Base-by-base conservation (phyloP, 2,329 filamentous ascomycete species). In the Penicillium italicum region DNA sequence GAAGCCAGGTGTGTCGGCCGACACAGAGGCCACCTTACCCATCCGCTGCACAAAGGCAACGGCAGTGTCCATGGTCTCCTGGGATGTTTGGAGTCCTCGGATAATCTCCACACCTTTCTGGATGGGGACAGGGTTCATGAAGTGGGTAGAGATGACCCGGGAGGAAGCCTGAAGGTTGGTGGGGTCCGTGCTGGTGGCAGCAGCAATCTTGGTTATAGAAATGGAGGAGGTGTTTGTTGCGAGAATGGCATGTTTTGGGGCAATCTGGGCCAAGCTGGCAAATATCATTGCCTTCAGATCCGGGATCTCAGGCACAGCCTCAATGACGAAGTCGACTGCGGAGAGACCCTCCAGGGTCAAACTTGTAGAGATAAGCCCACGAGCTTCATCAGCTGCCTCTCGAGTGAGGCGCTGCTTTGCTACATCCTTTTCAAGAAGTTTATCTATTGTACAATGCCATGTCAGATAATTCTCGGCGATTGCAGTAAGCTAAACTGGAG, bases 161-260 rank as follows among this genome's bases (percentile, higher is more conserved):
- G 91, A 93, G 41, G 90, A 88, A 38, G 87, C 89, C 41, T 86
- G 87, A 24, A 90, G 86, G 68, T 96, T 89, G 18, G 79, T 93
- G 0, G 91, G 88, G 69, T 96, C 85, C 53, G 80, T 80, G 26
- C 86, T 88, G 0, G 93, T 93, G 10, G 92, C 85, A 4, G 94
- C 92, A 20, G 94, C 94, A 67, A 99, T 97, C 70, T 88, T 89
- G 41, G 94, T 99, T 73, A 99, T 97, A 58, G 90, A 93, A 72
- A 99, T 99, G 59, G 91, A 96, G n/a, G 91, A 96, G 7, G 94
- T 99, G 79, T 99, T 99, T 60, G 94, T 99, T 5, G 94, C 93
- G 34, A 99, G 84, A 66, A 99, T 90, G 56, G 94, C 85, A 70
- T 97, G 91, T 50, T 86, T 79, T 11, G 91, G 87, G 64, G 89